Evolutionary conservation across 78 protist species (phyloP).

Genomic region (Polysphondylium violaceum): DNA sequence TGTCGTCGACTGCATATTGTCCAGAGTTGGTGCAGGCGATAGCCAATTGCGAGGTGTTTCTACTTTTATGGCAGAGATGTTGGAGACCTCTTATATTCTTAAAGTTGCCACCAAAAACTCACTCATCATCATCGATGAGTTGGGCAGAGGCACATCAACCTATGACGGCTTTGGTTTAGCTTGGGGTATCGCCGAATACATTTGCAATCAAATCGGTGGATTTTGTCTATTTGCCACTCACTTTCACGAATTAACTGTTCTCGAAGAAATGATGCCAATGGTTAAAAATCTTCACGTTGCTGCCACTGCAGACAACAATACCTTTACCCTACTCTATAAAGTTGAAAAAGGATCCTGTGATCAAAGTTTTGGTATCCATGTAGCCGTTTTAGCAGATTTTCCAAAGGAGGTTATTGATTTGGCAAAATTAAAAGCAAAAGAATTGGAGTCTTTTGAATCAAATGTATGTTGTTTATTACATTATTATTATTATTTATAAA

Average conservation of each 20-base stretch:
- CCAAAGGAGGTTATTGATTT: constrained; percentile 73
- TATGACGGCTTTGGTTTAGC: constrained; percentile 99
- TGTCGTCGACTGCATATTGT: constrained; percentile 91
- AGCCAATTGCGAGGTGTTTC: constrained; percentile 95
- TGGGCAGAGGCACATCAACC: constrained; percentile 99
- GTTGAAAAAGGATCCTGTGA: constrained; percentile 92
- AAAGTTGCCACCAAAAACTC: constrained; percentile 91
- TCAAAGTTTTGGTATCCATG: constrained; percentile 96
- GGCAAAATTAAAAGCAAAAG: constrained; percentile 90
- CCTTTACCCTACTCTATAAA: constrained; percentile 83
- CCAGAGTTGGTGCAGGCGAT: constrained; percentile 99
- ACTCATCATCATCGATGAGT: constrained; percentile 98
- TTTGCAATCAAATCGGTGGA: constrained; percentile 68
- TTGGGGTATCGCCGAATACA: constrained; percentile 96
- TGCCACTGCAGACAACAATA: constrained; percentile 56
- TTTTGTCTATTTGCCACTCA: constrained; percentile 97
- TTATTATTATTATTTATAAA: background rate
- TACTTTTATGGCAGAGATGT: constrained; percentile 99
- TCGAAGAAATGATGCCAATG: constrained; percentile 23
- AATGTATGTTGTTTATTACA: background rate
- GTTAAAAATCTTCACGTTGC: constrained; percentile 89
- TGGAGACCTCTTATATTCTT: constrained; percentile 96
- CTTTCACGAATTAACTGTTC: constrained; percentile 95
- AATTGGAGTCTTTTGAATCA: constrained; percentile 90
- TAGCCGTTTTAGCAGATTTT: constrained; percentile 92